Evolutionary conservation across 495 filamentous ascomycete species (phyloP), one percentile per base, ranked within the genome.

Genomic region (Penicillium angulare): DNA sequence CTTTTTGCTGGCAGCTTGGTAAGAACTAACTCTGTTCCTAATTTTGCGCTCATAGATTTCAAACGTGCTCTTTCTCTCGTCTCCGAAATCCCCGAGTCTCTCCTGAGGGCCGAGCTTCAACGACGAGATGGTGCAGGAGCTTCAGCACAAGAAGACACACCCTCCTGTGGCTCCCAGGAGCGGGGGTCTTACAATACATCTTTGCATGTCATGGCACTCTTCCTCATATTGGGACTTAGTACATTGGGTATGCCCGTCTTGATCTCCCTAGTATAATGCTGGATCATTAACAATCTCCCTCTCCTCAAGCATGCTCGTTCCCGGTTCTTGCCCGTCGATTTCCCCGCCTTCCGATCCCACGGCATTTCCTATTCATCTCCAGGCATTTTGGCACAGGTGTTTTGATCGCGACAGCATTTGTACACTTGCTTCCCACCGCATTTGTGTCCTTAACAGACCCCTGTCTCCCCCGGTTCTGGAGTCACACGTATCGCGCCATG

Each of bases 331-430:
- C 74, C 8, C 76, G 75, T 47, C 74, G 73, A 13, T 80, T 78
- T 53, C 76, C 75, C 16, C 52, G 63, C 32, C 50, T 71, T 49
- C 74, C 76, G 0, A 75, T 79, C 44, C 74, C 75, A 26, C 74
- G 72, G 21, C 71, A 66, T 10, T 82, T 84, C 54, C 73, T 92
- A 53, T 90, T 90, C 68, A 65, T 87, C 38, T 88, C 86, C 23
- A 86, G 88, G 43, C 87, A 92, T 68, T 92, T 95, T 56, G 89
- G 89, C 31, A 93, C 89, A 5, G 89, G 89, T 18, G 89, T 95
- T 7, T 71, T 95, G 24, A 87, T 93, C 52, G 88, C 89, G 16
- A 92, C 89, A n/a, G 89, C 89, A 35, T 95, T 95, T 61, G 89
- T 93, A 21, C 89, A 93, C 66, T 65, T 85, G 34, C 85, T 95